A percentile compares a stretch with the other conserved stretches of the same genome.
phyloP scores from a whole-genome alignment of 1,139 yeast species.

The Petasospora rhodanensis region DNA sequence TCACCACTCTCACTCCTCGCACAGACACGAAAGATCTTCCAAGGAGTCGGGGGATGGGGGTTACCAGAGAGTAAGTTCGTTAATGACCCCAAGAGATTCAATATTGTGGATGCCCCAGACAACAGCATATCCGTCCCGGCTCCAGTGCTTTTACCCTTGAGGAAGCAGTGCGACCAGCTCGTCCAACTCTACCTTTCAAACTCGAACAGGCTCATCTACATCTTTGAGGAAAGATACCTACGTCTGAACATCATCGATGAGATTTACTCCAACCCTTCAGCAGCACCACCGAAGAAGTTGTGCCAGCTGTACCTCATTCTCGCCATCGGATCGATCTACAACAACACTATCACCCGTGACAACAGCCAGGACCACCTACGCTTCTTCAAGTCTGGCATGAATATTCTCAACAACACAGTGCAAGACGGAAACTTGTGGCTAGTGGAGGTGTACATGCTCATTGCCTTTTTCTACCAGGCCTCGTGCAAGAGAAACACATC shows the following conservation, averaged over 20 bases:
- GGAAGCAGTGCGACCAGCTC: conserved; percentile 1
- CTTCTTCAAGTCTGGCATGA: conserved; percentile 33
- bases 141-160: conserved; percentile 1
- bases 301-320: conserved; percentile 23
- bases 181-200: conserved; percentile 1
- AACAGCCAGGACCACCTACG: conserved; percentile 3
- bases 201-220: conserved; percentile 1
- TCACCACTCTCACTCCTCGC: conserved; percentile 7
- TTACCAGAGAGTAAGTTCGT: conserved; percentile 1
- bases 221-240: conserved; percentile 20
- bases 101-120: conserved; percentile 5
- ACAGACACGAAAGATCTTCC: conserved; percentile 3
- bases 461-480: conserved; percentile 34
- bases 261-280: conserved; percentile 7
- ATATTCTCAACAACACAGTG: conserved; percentile 28
- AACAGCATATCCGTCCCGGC: neutral
- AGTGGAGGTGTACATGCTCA: conserved; percentile 35
- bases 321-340: conserved; percentile 6
- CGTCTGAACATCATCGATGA: conserved; percentile 13
- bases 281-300: conserved; percentile 25
- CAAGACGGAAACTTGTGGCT: conserved; percentile 38
- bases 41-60: neutral
- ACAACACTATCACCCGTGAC: conserved; percentile 1
- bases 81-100: conserved; percentile 3
- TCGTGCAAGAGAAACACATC: conserved; percentile 35